Base-by-base conservation (phyloP, 2,329 filamentous ascomycete species). In the Ascochyta clinopodiicola region DNA sequence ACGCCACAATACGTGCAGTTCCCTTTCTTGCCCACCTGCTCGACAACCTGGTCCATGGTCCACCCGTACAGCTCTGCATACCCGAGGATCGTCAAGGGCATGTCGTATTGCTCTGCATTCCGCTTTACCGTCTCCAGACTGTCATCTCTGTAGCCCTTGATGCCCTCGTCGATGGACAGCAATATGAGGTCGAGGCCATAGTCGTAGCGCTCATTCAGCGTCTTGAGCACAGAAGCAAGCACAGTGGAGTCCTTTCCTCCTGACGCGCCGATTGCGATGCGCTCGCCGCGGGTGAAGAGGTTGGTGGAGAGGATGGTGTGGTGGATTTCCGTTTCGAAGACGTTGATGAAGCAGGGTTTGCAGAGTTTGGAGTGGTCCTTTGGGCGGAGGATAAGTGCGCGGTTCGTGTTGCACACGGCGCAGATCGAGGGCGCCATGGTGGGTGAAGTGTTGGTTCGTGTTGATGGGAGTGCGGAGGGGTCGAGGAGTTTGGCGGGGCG, bases 1-100 rank as follows among this genome's bases (percentile, higher is more conserved):
- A 99, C 95, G 13, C 95, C 95, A 70, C 95, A 99, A 71, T 99
- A 99, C 27, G 96, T 99, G 82, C 95, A 99, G 77, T 99, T 99
- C 27, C 94, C 93, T 76, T 97, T 98, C 80, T 97, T 98, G 13
- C 95, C 95, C 45, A 99, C 90, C 43, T 94, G 91, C 68, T 93
- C 90, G 4, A 99, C 96, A 9, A 99, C 95, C 71, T 98, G 92
- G 71, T 99, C 95, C 95, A 99, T 99, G 1, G 93, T 97, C 95
- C 95, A 99, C 8, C 94, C 95, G 74, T 99, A 99, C 9, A 99
- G 81, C 69, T 97, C 90, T 49, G 88, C 89, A 69, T 99, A 99
- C 44, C 94, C 92, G 44, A 99, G 86, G 51, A 99, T 96, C 66
- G 92, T 91, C 44, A 99, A 80, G 0, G 90, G 87, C 89, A 99